A percentile compares a stretch with the other conserved stretches of the same genome.
Conservation (phyloP, 2,329 filamentous ascomycete genomes). For the Cercospora zeina region DNA sequence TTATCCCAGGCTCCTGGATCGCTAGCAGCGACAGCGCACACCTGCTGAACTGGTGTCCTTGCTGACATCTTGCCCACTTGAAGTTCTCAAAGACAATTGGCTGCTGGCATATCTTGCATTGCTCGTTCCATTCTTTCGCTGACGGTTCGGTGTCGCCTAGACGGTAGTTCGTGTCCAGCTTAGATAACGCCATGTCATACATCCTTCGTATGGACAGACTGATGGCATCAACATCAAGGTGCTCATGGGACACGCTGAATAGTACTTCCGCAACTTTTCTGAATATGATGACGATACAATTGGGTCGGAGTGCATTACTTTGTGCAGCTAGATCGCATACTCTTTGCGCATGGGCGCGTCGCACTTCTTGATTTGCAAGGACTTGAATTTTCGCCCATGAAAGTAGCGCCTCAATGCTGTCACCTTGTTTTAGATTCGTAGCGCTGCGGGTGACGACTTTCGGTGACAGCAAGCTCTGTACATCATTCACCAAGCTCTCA, state of each 20-base stretch:
- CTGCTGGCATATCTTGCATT: conserved; percentile 55
- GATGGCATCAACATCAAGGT: conserved; percentile 12
- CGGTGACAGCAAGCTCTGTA: conserved; percentile 3
- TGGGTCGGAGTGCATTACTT: neutral
- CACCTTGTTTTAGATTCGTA: neutral
- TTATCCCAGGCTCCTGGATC: conserved; percentile 56
- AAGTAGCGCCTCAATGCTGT: neutral
- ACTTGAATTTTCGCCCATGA: neutral
- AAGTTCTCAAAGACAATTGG: conserved; percentile 52
- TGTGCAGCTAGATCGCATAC: conserved; percentile 9
- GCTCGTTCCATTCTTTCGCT: conserved; percentile 43
- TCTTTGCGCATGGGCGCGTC: conserved; percentile 10
- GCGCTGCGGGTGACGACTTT: neutral
- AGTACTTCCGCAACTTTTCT: conserved; percentile 7
- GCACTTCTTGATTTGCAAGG: conserved; percentile 6
- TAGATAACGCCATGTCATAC: conserved; percentile 20
- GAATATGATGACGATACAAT: neutral
- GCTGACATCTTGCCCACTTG: conserved; percentile 50
- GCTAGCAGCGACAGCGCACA: conserved; percentile 57
- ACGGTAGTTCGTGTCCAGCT: conserved; percentile 13
- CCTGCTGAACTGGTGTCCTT: conserved; percentile 56
- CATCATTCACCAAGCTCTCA: neutral
- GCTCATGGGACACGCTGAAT: neutral
- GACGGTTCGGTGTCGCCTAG: conserved; percentile 15
- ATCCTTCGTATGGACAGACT: conserved; percentile 16